Conservation (phyloP, 2,329 filamentous ascomycete genomes). For the Nemania sp. region DNA sequence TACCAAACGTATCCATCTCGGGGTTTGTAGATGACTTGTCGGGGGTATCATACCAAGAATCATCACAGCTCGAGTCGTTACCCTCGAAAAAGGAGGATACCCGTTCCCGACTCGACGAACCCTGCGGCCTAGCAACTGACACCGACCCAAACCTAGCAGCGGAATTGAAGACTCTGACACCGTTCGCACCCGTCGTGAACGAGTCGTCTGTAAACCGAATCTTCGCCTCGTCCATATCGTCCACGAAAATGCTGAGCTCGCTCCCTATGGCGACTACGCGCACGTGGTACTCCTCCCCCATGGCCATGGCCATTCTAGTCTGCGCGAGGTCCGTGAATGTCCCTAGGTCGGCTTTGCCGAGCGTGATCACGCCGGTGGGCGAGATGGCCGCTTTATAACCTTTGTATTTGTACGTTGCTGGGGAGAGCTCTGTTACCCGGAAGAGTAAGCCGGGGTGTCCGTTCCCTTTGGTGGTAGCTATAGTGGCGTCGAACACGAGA, state of each 20-base stretch:
- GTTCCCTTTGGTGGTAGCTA: constrained; percentile 38
- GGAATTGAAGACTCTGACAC: constrained; percentile 41
- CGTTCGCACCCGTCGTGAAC: constrained; percentile 44
- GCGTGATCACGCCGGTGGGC: constrained; percentile 24
- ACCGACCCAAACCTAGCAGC: constrained; percentile 45
- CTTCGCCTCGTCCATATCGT: constrained; percentile 40
- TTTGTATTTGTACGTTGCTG: constrained; percentile 28
- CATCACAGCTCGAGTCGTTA: neutral
- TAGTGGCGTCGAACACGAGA: constrained; percentile 49
- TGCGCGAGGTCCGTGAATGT: constrained; percentile 27
- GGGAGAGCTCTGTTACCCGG: constrained; percentile 49
- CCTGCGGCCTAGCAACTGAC: constrained; percentile 44
- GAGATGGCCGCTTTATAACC: constrained; percentile 32
- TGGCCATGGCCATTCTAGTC: constrained; percentile 21
- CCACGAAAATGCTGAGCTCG: constrained; percentile 48
- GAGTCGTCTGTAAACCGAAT: constrained; percentile 42
- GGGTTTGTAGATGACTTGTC: neutral
- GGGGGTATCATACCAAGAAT: neutral
- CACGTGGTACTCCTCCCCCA: constrained; percentile 44
- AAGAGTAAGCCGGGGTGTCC: constrained; percentile 54
- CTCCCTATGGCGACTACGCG: constrained; percentile 45
- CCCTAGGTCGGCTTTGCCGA: constrained; percentile 29
- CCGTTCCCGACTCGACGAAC: neutral
- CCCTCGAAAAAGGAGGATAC: neutral
- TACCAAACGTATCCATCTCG: neutral